Evolutionary conservation across 225 moss, liverwort and hornwort genomes (phyloP), one percentile per base, ranked within the genome.

Genomic region (Ulota crispa): DNA sequence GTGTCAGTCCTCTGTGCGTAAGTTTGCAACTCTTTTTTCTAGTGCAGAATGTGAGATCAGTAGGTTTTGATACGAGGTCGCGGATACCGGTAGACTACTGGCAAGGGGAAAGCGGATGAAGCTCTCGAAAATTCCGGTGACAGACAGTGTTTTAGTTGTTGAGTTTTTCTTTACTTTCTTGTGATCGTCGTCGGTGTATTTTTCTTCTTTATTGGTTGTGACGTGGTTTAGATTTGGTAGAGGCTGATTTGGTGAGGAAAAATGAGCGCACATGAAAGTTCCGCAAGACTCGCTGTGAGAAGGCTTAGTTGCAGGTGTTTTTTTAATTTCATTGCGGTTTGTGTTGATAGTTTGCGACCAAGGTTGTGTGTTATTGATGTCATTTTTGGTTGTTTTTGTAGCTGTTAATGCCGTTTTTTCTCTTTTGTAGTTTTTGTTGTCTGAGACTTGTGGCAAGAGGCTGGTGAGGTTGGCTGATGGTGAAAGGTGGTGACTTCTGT

Each of bases 401-500:
- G 8, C 24, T 26, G 42, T 30, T 30, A 9, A 50, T 50, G 50
- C 5, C 6, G 5, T 15, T 64, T 57, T 9, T n/a, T 7, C n/a
- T 60, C 45, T 47, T 30, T 23, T 43, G 30, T 30, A 19, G 8
- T 31, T 55, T 56, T 30, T 30, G 15, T 39, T 24, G 43, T 42
- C 37, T 72, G 24, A n/a, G 81, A 66, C 57, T 81, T 59, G 59
- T 77, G 59, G 68, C 15, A 27, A 57, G 50, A 54, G 43, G 24
- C 8, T 72, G 78, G 41, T 67, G 61, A 70, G 39, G 21, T 65
- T 21, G 41, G 21, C 39, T 69, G 47, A 7, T 9, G 61, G 36
- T 82, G 50, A 68, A 64, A 63, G 53, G 72, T 36, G 63, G 70
- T 30, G 23, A 0, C 31, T 73, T 64, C 75, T 84, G 80, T 42